Evolutionary conservation across 805 yeast genomes (phyloP), one percentile per base, ranked within the genome.

Genomic region (Spathaspora hagerdaliae): DNA sequence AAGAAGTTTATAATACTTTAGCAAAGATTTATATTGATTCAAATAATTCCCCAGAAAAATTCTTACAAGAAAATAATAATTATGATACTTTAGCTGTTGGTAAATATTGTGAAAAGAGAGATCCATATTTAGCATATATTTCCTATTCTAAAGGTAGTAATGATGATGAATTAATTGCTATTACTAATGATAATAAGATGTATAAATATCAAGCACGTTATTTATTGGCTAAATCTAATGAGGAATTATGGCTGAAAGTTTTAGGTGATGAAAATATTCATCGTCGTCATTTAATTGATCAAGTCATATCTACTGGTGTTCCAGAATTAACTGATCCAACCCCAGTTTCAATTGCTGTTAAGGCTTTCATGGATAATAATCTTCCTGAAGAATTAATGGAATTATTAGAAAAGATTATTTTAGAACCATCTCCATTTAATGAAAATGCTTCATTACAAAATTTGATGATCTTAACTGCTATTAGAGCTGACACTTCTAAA

Each of bases 171-270:
- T 79, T 94, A 60, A 81, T 94, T 59, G 77, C 80, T 61, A 90
- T 94, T 67, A 94, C 99, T 54, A 94, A 94, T 66, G 98, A 94
- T 61, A 94, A 94, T 67, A 81, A 94, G 57, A 94, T 94, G 99
- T 94, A 87, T 79, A 94, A 94, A 68, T 92, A 94, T 70, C 99
- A 94, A 75, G 98, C 98, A n/a, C 84, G 98, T 66, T 94, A 94
- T 64, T 76, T 94, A 58, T 78, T 94, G 56, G 75, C 81, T 50
- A 86, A 96, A 65, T 88, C 96, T n/a, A 97, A 94, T 62, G 73
- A 82, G 24, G 76, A 68, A 6, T 76, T 94, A 53, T 94, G 98
- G 97, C 69, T 79, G 45, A 75, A 74, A 54, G 99, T 94, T 5
- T 76, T 94, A 61, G 58, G 73, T 49, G 78, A 77, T 38, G 94